Conservation (phyloP, 306 rosid genomes). For the Fragaria vesca region DNA sequence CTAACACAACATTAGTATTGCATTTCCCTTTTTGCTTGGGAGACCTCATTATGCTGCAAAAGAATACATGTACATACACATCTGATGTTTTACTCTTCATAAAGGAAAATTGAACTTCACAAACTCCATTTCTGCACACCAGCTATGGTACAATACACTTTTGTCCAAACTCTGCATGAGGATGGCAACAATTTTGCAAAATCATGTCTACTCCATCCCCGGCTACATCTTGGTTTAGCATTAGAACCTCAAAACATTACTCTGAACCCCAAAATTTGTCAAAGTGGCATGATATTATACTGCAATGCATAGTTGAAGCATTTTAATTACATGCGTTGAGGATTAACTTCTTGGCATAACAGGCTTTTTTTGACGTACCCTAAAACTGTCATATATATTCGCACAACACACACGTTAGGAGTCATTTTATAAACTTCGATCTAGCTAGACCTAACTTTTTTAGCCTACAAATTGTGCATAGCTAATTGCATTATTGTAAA, state of each 20-base stretch:
- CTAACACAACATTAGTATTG: not conserved
- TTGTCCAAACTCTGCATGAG: not conserved
- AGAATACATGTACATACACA: not conserved
- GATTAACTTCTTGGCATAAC: too few species aligned
- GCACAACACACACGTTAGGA: too few species aligned
- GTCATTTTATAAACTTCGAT: too few species aligned
- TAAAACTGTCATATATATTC: too few species aligned
- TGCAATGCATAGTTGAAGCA: too few species aligned
- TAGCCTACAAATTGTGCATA: too few species aligned
- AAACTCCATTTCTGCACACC: not conserved
- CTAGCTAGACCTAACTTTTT: too few species aligned
- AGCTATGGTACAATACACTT: not conserved
- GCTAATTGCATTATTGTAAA: too few species aligned
- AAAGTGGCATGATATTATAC: too few species aligned
- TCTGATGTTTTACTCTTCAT: not conserved
- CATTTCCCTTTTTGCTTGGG: not conserved
- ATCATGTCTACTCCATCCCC: not conserved
- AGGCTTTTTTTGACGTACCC: too few species aligned
- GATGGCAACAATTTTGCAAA: not conserved
- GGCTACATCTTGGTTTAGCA: slow-evolving; percentile 8
- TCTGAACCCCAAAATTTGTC: too few species aligned
- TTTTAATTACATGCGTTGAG: too few species aligned
- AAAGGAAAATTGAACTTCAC: not conserved
- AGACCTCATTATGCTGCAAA: not conserved
- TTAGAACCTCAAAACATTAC: not conserved